Evolutionary conservation across 2,329 filamentous ascomycete genomes (phyloP).

Genomic region (Penicillium hordei): DNA sequence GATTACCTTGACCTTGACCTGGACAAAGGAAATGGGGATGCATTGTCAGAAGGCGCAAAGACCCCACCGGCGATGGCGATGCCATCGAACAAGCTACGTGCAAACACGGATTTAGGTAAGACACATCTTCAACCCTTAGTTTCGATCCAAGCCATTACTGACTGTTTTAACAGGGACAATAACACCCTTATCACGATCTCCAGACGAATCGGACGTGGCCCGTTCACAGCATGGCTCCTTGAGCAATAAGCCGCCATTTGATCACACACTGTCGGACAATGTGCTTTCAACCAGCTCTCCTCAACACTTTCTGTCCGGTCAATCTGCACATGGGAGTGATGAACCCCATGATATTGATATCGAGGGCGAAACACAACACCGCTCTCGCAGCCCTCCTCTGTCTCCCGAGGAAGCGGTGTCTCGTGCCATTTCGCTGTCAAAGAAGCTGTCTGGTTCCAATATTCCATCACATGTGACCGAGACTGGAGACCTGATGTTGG

Average conservation of each 20-base stretch:
- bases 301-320: slow-evolving; percentile 16
- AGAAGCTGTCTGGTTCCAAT: slow-evolving; percentile 83
- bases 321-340: slow-evolving; percentile 14
- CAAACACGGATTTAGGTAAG: slow-evolving; percentile 50
- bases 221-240: slow-evolving; percentile 31
- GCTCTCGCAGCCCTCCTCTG: slow-evolving; percentile 77
- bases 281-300: slow-evolving; percentile 48
- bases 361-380: slow-evolving; percentile 26
- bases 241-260: slow-evolving; percentile 41
- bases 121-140: background rate
- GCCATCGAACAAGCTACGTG: slow-evolving; percentile 35
- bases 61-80: slow-evolving; percentile 29
- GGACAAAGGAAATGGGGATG: slow-evolving; percentile 27
- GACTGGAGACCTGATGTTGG: slow-evolving; percentile 90
- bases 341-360: slow-evolving; percentile 17
- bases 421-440: slow-evolving; percentile 79
- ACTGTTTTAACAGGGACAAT: slow-evolving; percentile 31
- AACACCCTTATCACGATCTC: slow-evolving; percentile 44
- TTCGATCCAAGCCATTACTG: background rate
- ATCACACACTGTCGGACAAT: slow-evolving; percentile 57
- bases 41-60: slow-evolving; percentile 26
- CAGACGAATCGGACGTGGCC: slow-evolving; percentile 31
- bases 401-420: slow-evolving; percentile 73
- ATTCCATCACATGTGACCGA: slow-evolving; percentile 93
- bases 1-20: slow-evolving; percentile 53